Evolutionary conservation across 208 protist species (phyloP), one percentile per base, ranked within the genome.

Genomic region (Trichomonas gallinae): DNA sequence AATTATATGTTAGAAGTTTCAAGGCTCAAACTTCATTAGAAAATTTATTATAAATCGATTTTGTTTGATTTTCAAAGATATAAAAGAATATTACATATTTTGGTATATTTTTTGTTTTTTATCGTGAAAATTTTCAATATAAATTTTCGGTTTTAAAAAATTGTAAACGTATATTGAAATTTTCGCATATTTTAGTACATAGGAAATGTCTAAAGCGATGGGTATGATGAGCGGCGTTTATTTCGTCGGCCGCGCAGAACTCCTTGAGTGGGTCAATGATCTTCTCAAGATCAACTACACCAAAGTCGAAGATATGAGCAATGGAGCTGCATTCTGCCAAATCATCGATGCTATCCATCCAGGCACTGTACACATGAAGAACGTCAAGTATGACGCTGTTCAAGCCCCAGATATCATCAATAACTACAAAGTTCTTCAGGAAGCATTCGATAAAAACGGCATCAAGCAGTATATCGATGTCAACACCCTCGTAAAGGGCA

Each of bases 261-360:
- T 96, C 44, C 51, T 96, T 9, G 49, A 96, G 13, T 96, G 93
- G 93, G 36, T 96, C 26, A 96, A 96, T 83, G 49, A 82, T 34
- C 40, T 96, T 46, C 51, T 96, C 21, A 23, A 40, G 15, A 4
- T 96, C 3, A 96, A 81, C 31, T 82, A 82, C 42, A 38, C 11
- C 0, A 96, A 96, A 81, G 93, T 96, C 23, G 93, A 96, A 46
- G 49, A 96, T 42, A 96, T 40, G 15, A 38, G 11, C 9, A 96
- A 63, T 34, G 93, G 93, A 42, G 93, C 93, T 3, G 49, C 51
- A 40, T 96, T 82, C 38, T 96, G 93, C 36, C 46, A 96, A 44
- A 31, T 96, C 15, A 82, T 96, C 21, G 93, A 96, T 96, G 45
- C 49, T 31, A 82, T 96, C 38, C 93, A 96, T 83, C 93, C 93